Percentiles rank a stretch among this genome's conserved stretches.
Conservation (phyloP, 768 basidiomycete genomes). For the Trametes gibbosa region DNA sequence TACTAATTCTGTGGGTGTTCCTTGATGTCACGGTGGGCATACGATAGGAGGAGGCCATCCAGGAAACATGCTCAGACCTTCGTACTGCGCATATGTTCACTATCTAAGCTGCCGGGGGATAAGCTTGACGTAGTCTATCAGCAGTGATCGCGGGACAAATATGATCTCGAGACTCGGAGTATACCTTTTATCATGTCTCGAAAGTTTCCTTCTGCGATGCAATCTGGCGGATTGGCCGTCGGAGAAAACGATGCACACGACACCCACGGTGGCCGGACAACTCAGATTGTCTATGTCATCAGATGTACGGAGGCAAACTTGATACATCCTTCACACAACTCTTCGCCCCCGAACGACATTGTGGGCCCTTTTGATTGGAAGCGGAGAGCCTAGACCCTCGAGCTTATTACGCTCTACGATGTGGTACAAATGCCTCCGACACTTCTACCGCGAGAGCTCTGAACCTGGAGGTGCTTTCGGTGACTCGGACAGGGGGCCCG, state of each 20-base stretch:
- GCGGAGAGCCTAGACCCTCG: background rate
- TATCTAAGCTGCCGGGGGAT: too few species aligned
- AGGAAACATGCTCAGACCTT: too few species aligned
- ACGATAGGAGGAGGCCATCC: too few species aligned
- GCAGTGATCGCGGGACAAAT: too few species aligned
- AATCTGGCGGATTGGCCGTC: background rate
- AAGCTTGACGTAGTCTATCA: too few species aligned
- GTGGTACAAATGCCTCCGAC: background rate
- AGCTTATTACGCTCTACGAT: background rate
- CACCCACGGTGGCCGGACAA: background rate
- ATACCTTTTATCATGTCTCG: too few species aligned
- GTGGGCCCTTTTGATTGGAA: background rate
- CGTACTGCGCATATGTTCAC: too few species aligned
- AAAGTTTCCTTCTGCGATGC: too few species aligned
- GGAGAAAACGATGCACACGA: background rate
- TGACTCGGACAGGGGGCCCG: background rate
- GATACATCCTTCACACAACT: background rate
- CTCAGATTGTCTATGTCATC: background rate
- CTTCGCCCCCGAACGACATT: background rate
- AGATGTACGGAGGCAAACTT: background rate
- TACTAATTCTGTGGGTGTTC: too few species aligned
- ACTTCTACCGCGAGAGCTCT: slow-evolving; percentile 9
- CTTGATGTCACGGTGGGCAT: too few species aligned
- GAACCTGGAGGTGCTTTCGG: background rate
- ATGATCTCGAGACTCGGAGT: too few species aligned